phyloP scores from a whole-genome alignment of 2,329 filamentous ascomycete species.

The Colletotrichum cuscutae region DNA sequence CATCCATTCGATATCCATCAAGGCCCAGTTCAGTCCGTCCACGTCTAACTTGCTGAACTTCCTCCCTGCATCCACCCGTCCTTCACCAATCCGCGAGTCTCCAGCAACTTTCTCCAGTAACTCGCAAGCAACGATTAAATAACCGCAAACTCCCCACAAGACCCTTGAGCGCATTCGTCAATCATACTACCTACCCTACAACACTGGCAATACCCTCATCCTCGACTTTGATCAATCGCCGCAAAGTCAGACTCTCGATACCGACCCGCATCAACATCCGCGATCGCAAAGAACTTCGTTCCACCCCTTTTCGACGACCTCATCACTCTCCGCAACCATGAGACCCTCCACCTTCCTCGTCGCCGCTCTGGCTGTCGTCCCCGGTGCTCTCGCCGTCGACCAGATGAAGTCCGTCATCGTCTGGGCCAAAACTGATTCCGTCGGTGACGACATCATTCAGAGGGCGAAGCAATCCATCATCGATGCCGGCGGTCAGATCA shows the following conservation, averaged over 20 bases:
- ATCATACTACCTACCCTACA: background rate
- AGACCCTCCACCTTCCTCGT: constrained; percentile 66
- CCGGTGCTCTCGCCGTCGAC: constrained; percentile 71
- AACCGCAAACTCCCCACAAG: constrained; percentile 18
- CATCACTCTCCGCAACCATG: constrained; percentile 60
- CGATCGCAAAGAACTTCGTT: background rate
- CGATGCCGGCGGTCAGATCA: constrained; percentile 79
- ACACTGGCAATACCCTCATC: constrained; percentile 9
- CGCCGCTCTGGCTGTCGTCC: constrained; percentile 65
- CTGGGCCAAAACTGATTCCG: constrained; percentile 75
- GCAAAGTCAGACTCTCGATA: background rate
- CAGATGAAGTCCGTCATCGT: constrained; percentile 80
- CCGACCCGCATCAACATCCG: background rate
- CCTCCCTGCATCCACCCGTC: constrained; percentile 24
- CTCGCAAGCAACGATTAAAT: constrained; percentile 28
- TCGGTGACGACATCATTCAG: constrained; percentile 72
- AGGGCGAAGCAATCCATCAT: constrained; percentile 78
- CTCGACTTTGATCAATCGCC: constrained; percentile 14
- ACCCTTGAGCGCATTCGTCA: constrained; percentile 2
- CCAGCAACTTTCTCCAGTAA: constrained; percentile 17
- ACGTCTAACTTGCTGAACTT: constrained; percentile 1
- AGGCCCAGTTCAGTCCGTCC: background rate
- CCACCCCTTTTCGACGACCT: background rate
- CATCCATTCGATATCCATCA: constrained; percentile 1
- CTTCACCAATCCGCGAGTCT: constrained; percentile 4